These are phyloP conservation scores for Sporothrix phasma DNA, from an alignment of 2,329 filamentous ascomycete species.

Conservation along the genomic window DNA sequence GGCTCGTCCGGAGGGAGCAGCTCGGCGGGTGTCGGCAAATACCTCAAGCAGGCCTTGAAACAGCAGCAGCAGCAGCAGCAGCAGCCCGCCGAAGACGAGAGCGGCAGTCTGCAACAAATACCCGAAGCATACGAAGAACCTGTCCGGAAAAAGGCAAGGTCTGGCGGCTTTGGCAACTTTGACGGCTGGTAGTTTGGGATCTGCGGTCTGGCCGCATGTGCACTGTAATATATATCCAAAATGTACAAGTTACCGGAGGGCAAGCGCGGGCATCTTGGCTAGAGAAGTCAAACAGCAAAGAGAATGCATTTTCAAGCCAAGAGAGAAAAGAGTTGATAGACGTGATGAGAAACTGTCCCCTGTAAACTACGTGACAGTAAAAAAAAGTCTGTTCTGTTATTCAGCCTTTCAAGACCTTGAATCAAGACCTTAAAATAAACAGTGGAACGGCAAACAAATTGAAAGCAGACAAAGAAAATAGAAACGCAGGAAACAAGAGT, in stretches of 20 bases:
- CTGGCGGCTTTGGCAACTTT: constrained; percentile 85
- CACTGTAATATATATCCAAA: not conserved
- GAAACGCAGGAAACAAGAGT: too few species aligned
- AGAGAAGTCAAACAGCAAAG: constrained; percentile 4
- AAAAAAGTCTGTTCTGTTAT: too few species aligned
- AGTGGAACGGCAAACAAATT: too few species aligned
- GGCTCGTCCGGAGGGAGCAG: constrained; percentile 43
- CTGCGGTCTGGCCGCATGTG: not conserved
- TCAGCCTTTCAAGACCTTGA: too few species aligned
- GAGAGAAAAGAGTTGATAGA: not conserved
- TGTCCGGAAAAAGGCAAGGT: constrained; percentile 69
- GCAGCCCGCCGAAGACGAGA: not conserved
- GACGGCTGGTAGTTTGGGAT: constrained; percentile 65
- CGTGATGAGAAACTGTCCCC: too few species aligned
- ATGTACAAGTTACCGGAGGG: not conserved
- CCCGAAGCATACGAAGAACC: constrained; percentile 61
- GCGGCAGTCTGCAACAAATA: constrained; percentile 51
- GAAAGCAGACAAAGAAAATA: not conserved
- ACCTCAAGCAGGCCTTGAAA: constrained; percentile 52
- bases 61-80: constrained; percentile 16
- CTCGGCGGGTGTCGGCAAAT: constrained; percentile 59
- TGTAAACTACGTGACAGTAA: not conserved
- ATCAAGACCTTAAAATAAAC: too few species aligned
- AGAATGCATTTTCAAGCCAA: not conserved
- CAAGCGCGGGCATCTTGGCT: not conserved